Evolutionary conservation across 345 rosid species (phyloP).

Genomic region (Citrus australasica): DNA sequence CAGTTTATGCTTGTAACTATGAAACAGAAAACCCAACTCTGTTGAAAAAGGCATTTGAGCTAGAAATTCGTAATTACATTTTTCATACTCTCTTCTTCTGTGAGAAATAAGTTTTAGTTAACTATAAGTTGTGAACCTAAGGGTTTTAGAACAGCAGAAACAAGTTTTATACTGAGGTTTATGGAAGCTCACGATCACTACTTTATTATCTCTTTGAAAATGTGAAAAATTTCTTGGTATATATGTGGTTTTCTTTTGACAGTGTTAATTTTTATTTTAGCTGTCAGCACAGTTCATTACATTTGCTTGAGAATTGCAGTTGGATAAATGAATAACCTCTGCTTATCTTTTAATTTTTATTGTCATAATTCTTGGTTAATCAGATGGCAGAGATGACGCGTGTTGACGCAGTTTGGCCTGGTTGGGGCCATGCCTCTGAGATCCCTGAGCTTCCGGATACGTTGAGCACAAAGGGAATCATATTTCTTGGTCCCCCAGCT

Average conservation of each 20-base stretch:
- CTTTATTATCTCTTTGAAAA: not conserved
- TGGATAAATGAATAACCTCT: not conserved
- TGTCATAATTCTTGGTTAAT: slow-evolving; percentile 18
- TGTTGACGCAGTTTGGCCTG: slow-evolving; percentile 99
- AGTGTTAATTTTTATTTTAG: not conserved
- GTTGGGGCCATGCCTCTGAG: slow-evolving; percentile 99
- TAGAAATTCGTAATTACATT: not conserved
- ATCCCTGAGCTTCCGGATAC: slow-evolving; percentile 98
- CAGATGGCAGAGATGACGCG: slow-evolving; percentile 98
- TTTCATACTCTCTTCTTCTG: not conserved
- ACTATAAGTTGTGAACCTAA: not conserved
- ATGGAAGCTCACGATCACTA: not conserved
- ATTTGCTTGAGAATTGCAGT: not conserved
- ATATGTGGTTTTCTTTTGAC: not conserved
- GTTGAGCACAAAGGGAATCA: slow-evolving; percentile 68
- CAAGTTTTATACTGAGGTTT: not conserved
- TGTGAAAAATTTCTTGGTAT: not conserved
- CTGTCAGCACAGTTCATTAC: not conserved
- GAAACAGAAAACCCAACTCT: not conserved
- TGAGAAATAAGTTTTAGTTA: not conserved
- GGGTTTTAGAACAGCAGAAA: not conserved
- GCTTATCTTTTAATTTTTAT: not conserved
- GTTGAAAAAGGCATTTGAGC: not conserved
- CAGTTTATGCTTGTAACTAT: not conserved
- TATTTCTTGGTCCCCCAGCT: slow-evolving; percentile 95